Evolutionary conservation across 257 asterid species (phyloP).

Genomic region (Cynanchum wilfordii): DNA sequence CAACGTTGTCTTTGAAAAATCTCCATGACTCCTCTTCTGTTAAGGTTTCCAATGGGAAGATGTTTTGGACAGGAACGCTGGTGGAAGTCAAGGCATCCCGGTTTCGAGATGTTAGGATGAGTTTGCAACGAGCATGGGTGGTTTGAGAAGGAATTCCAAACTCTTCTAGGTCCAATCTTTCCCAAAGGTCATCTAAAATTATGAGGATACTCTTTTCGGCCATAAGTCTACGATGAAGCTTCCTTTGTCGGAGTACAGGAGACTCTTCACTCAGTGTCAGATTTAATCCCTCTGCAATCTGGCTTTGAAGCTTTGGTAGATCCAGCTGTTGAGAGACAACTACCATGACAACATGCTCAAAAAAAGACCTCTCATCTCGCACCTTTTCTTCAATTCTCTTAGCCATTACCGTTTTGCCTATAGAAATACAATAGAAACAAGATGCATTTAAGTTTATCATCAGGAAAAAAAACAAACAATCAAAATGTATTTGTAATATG

Average conservation of each 20-base stretch:
- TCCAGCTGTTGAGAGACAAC: too few species aligned
- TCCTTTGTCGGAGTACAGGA: background rate
- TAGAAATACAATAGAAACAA: too few species aligned
- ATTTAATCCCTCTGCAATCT: too few species aligned
- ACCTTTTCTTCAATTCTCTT: too few species aligned
- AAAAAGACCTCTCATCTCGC: too few species aligned
- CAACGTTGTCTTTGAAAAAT: slow-evolving; percentile 16
- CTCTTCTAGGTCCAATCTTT: background rate
- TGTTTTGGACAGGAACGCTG: background rate
- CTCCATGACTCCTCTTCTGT: slow-evolving; percentile 9
- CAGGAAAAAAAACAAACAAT: too few species aligned
- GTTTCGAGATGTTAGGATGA: slow-evolving; percentile 13
- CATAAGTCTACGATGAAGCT: background rate
- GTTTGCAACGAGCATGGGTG: slow-evolving; percentile 11
- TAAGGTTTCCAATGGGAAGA: slow-evolving; percentile 4
- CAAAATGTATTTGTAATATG: too few species aligned
- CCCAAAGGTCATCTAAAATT: slow-evolving; percentile 32
- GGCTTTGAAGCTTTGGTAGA: too few species aligned
- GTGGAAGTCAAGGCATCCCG: background rate
- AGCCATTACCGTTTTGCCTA: too few species aligned
- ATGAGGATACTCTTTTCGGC: background rate
- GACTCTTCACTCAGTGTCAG: background rate
- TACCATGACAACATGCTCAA: too few species aligned
- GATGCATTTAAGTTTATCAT: too few species aligned
- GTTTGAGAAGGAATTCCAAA: slow-evolving; percentile 18